These are phyloP conservation scores for Dentipellis sp. DNA, from an alignment of 768 basidiomycete species.

Conservation along the genomic window DNA sequence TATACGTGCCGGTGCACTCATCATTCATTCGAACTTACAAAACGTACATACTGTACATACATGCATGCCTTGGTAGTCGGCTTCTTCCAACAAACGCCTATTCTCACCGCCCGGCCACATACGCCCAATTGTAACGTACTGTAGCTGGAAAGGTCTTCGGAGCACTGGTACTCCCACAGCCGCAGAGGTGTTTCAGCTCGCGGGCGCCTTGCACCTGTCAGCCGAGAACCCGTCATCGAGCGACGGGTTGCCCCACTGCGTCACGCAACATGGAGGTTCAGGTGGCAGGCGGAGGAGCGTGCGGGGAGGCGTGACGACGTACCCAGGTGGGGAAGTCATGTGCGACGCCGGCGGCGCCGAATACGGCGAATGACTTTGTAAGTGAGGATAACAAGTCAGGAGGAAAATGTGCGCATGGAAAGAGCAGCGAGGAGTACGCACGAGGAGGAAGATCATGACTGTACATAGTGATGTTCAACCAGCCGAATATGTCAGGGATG, in stretches of 20 bases:
- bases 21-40: too few relatives aligned
- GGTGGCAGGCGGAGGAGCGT: not conserved
- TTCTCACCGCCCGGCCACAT: too few relatives aligned
- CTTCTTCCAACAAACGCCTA: too few relatives aligned
- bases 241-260: constrained; percentile 15
- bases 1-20: too few relatives aligned
- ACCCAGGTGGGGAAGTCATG: constrained; percentile 15
- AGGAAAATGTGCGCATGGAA: not conserved
- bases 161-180: too few relatives aligned
- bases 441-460: constrained; percentile 14
- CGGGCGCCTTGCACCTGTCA: constrained; percentile 4
- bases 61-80: too few relatives aligned
- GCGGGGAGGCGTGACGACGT: not conserved
- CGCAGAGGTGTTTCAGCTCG: not conserved
- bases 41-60: too few relatives aligned
- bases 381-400: not conserved
- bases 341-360: constrained; percentile 20
- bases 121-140: too few relatives aligned
- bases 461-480: not conserved
- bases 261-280: not conserved
- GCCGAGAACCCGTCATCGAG: constrained; percentile 10
- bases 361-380: constrained; percentile 20
- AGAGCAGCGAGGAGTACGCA: not conserved
- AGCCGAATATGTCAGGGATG: too few relatives aligned
- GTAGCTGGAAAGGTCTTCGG: too few relatives aligned